Conservation (phyloP, 257 asterid genomes). For the Solanum ossicruentum region DNA sequence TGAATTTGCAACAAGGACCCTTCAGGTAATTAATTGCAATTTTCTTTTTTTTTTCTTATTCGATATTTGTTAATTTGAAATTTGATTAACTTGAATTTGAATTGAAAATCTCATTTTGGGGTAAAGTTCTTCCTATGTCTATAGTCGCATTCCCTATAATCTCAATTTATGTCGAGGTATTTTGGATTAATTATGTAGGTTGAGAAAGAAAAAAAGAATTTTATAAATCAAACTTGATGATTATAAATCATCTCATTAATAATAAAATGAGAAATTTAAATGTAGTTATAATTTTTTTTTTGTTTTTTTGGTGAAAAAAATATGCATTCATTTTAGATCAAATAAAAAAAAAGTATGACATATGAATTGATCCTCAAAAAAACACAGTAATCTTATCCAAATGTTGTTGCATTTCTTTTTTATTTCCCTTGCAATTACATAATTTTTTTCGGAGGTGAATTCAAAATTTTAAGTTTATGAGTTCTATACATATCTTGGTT, state of each 20-base stretch:
- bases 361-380: neutral
- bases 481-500: neutral
- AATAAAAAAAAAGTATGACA: neutral
- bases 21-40: conserved; percentile 15
- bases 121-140: neutral
- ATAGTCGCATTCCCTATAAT: neutral
- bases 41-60: neutral
- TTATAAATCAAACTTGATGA: neutral
- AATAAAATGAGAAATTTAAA: neutral
- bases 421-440: neutral
- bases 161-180: neutral
- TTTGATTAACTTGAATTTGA: neutral
- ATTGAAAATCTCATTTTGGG: fast-evolving
- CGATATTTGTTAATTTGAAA: neutral
- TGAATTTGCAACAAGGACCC: conserved; percentile 43
- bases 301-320: no score
- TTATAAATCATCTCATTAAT: neutral
- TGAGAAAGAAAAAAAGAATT: neutral
- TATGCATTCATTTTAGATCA: no score
- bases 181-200: neutral
- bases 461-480: neutral
- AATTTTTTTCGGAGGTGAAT: neutral
- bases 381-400: neutral
- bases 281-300: no score
- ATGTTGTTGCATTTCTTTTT: neutral